Evolutionary conservation across 768 basidiomycete species (phyloP), one percentile per base, ranked within the genome.

Genomic region (Albatrellus ellisii): DNA sequence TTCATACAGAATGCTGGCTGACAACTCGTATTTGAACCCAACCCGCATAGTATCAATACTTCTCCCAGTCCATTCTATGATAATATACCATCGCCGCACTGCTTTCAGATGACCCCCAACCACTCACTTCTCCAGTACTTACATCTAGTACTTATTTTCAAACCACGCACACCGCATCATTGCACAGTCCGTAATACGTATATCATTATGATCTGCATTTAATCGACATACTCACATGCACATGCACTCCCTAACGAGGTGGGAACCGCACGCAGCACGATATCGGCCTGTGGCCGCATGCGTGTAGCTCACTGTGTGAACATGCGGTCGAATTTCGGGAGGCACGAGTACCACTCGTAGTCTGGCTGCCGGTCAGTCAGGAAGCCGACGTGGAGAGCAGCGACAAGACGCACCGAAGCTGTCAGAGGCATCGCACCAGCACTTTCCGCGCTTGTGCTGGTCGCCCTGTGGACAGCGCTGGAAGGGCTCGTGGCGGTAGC

Each of bases 401-500:
- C 7, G n/a, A 9, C 37, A 10, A 26, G 9, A 54, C 75, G 44
- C 52, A 81, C 82, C 82, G 47, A 86, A 86, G 58, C 78, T 85
- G 36, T 88, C 73, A 14, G 67, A 62, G 48, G 86, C 77, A 12
- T 45, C 47, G 55, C 90, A 95, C 74, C 84, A 89, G 53, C 91
- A 94, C 55, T 82, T 89, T 26, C 87, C 87, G 45, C 68, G 69
- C 38, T 66, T 64, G 61, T 90, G 88, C 6, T 72, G 57, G n/a
- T 67, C 71, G n/a, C 77, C 79, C 59, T 78, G 74, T 0, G 82
- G 81, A 58, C 92, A 90, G 59, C 90, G 89, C 59, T 90, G 86
- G 75, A 97, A 97, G 9, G 90, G 89, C 52, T 88, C 80, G 53
- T 97, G 91, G 26, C 79, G 72, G 57, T 95, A 98, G 3, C 79